Percentiles rank a stretch among this genome's conserved stretches.
These are phyloP conservation scores for Entomophthora muscae DNA, from an alignment of 371 early-diverging fungal genomes.

Conservation along the genomic window DNA sequence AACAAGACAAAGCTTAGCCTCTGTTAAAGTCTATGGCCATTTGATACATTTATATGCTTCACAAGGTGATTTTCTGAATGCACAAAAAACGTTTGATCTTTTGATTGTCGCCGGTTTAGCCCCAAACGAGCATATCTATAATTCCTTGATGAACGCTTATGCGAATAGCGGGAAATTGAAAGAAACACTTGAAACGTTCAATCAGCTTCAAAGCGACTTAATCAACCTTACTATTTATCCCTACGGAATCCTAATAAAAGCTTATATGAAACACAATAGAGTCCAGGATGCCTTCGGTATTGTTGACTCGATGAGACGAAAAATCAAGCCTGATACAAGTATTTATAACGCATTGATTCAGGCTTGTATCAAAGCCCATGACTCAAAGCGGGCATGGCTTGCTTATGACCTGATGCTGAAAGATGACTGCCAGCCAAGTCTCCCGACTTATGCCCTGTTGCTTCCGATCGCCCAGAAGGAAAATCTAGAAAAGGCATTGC, in stretches of 20 bases:
- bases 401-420: not conserved
- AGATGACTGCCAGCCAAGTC: not conserved
- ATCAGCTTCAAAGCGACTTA: not conserved
- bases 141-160: not conserved
- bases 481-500: not conserved
- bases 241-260: not conserved
- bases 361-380: not conserved
- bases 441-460: not conserved
- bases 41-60: not conserved
- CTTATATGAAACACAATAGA: not conserved
- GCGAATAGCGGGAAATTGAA: not conserved
- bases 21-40: not conserved
- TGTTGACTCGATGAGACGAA: not conserved
- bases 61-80: not conserved
- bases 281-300: not conserved
- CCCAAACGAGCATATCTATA: not conserved
- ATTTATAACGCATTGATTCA: not conserved
- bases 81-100: not conserved
- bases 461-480: not conserved
- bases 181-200: not conserved
- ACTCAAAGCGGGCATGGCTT: not conserved
- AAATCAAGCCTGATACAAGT: not conserved
- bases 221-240: not conserved
- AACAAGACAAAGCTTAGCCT: too few relatives aligned
- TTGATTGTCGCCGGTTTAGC: not conserved